Percentiles rank a stretch among this genome's conserved stretches.
phyloP scores from a whole-genome alignment of 2,329 filamentous ascomycete genomes.

The Fusarium tupiense region DNA sequence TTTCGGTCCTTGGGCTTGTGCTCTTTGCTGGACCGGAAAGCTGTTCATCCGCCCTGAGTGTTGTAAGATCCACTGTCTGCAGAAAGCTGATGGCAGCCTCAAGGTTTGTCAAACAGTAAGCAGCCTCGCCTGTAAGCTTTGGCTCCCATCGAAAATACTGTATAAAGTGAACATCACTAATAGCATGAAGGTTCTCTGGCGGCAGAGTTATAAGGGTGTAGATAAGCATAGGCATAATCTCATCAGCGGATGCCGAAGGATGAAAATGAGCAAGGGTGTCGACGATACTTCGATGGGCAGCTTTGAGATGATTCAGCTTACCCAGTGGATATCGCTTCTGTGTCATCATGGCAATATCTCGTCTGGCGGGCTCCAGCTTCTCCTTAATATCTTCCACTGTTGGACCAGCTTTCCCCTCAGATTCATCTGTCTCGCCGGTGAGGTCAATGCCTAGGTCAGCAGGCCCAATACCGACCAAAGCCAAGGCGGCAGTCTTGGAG shows the following conservation, averaged over 20 bases:
- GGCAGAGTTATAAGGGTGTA: constrained; percentile 93
- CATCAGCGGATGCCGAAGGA: constrained; percentile 89
- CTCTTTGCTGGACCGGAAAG: constrained; percentile 73
- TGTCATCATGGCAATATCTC: constrained; percentile 81
- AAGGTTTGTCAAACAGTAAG: constrained; percentile 95
- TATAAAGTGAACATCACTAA: constrained; percentile 95
- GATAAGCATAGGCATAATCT: constrained; percentile 96
- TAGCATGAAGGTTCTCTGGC: constrained; percentile 84
- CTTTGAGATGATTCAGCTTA: constrained; percentile 88
- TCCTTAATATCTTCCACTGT: constrained; percentile 75
- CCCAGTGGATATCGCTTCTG: constrained; percentile 87
- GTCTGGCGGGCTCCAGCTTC: constrained; percentile 75
- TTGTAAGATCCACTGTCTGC: constrained; percentile 93
- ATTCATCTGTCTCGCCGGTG: constrained; percentile 64
- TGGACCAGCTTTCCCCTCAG: constrained; percentile 66
- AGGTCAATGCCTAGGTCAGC: constrained; percentile 85
- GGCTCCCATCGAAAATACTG: constrained; percentile 87
- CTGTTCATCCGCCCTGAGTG: constrained; percentile 81
- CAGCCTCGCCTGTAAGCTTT: constrained; percentile 91
- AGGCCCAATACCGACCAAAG: constrained; percentile 90
- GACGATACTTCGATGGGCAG: constrained; percentile 92
- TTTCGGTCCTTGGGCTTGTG: constrained; percentile 60
- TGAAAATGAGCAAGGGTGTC: constrained; percentile 78
- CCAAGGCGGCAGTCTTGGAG: constrained; percentile 90
- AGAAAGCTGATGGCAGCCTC: constrained; percentile 95